Conservation (phyloP, 352 stramenopile species). For the Globisporangium acanthophoron region DNA sequence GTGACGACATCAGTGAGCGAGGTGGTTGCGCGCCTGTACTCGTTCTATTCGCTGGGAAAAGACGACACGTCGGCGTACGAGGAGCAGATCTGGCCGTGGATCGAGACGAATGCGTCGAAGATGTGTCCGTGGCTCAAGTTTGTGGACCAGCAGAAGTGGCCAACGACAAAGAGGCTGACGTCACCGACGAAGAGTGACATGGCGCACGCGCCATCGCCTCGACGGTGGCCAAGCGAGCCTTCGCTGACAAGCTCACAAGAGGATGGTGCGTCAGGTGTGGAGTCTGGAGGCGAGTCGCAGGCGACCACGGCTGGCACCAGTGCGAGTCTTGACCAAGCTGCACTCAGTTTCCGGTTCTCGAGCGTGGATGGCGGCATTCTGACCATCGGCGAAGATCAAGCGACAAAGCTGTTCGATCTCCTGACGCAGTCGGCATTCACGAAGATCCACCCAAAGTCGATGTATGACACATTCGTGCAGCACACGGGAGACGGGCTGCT, state of each 20-base stretch:
- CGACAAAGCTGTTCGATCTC: constrained; percentile 54
- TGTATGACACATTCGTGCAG: constrained; percentile 86
- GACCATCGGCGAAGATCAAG: constrained; percentile 53
- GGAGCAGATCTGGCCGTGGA: constrained; percentile 53
- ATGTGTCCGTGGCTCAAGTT: constrained; percentile 65
- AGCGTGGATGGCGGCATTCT: constrained; percentile 54
- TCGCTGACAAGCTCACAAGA: constrained; percentile 12
- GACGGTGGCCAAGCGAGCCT: constrained; percentile 8
- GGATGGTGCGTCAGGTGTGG: constrained; percentile 8
- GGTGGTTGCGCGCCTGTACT: constrained; percentile 43
- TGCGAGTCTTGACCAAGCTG: constrained; percentile 13
- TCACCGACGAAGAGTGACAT: constrained; percentile 19
- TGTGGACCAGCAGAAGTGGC: constrained; percentile 66
- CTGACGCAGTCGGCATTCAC: constrained; percentile 67
- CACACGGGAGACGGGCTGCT: constrained; percentile 78
- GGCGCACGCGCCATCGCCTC: constrained; percentile 7
- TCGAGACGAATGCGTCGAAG: constrained; percentile 48
- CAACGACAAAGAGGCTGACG: constrained; percentile 38
- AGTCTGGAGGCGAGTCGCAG: constrained; percentile 15
- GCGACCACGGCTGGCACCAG: constrained; percentile 11
- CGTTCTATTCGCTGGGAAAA: constrained; percentile 32
- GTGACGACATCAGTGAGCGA: constrained; percentile 49
- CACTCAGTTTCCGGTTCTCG: constrained; percentile 67
- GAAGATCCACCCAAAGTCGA: constrained; percentile 55
- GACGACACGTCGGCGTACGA: constrained; percentile 29